These are phyloP conservation scores for Celoporthe dispersa DNA, from an alignment of 2,329 filamentous ascomycete species.

Conservation along the genomic window DNA sequence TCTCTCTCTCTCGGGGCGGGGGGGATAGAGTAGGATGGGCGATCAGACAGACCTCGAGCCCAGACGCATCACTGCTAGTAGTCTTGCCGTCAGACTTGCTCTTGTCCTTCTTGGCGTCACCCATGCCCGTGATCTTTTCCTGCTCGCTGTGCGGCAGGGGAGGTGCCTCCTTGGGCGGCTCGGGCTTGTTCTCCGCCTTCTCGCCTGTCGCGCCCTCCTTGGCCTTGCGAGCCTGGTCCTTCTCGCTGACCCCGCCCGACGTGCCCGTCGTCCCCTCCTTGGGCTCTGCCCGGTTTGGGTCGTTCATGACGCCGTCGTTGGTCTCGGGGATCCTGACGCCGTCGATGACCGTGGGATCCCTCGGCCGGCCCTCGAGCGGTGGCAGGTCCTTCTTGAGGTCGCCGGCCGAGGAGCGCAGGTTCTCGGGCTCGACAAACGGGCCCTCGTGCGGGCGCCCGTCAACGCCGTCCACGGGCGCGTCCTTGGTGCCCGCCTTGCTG, in stretches of 20 bases:
- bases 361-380: conserved; percentile 53
- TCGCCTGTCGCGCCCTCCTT: conserved; percentile 68
- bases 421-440: conserved; percentile 70
- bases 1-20: too few relatives aligned
- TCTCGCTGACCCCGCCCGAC: conserved; percentile 86
- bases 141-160: conserved; percentile 82
- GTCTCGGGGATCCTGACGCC: conserved; percentile 65
- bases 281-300: conserved; percentile 74
- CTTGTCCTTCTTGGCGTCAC: conserved; percentile 47
- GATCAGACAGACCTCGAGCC: conserved; percentile 59
- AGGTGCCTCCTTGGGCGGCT: conserved; percentile 82
- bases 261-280: conserved; percentile 88
- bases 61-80: conserved; percentile 46
- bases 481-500: conserved; percentile 61
- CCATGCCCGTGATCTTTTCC: conserved; percentile 60
- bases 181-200: conserved; percentile 75
- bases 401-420: conserved; percentile 40
- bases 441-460: conserved; percentile 94
- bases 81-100: conserved; percentile 44
- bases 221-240: conserved; percentile 74
- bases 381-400: conserved; percentile 46
- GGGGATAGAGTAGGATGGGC: too few relatives aligned
- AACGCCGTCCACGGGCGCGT: conserved; percentile 87
- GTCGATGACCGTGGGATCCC: conserved; percentile 58
- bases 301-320: conserved; percentile 90